Evolutionary conservation across 2,329 filamentous ascomycete species (phyloP), one percentile per base, ranked within the genome.

Genomic region (Hymenoscyphus infarciens): DNA sequence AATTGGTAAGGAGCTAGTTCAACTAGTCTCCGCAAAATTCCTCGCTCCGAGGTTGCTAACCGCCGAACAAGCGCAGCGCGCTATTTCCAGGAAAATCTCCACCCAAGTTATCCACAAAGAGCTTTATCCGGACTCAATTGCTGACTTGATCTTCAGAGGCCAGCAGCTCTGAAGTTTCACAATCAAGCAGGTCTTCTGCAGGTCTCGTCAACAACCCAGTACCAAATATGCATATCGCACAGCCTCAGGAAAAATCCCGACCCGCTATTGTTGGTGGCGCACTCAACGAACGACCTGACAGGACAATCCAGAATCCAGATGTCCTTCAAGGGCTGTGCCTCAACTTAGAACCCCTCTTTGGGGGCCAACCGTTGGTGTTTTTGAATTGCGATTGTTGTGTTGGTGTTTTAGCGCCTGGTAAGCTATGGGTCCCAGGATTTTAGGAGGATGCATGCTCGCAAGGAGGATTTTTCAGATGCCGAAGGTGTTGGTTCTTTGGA

Each of bases 251-350:
- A 56, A 56, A 15, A 3, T 27, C 4, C 38, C 33, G 22, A 22
- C 55, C 16, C 31, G 13, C 55, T 13, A 38, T 19, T 57, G 31
- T 39, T 57, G 55, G 55, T 38, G 55, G 55, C 55, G 31, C n/a
- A 19, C 13, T 39, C n/a, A 22, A 16, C 33, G 33, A 8, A 13
- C 31, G 27, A 38, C 38, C 55, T 25, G 4, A 57, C 55, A 57
- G 55, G 55, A 38, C 38, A 22, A 39, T 38, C 54, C 29, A 35
- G 54, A 22, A 39, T 38, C 54, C 29, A 35, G 54, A 38, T 38
- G 16, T 56, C 29, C 54, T 56, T 56, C 19, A 22, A 38, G 33
- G 25, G 55, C 31, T 19, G 55, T 38, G 55, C 55, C 29, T 19
- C 31, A 19, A 35, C 5, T 45, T 35, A 19, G 11, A 19, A 49